Percentiles rank a stretch among this genome's conserved stretches.
phyloP scores from a whole-genome alignment of 2,329 filamentous ascomycete genomes.

The Trematosphaeria pertusa region DNA sequence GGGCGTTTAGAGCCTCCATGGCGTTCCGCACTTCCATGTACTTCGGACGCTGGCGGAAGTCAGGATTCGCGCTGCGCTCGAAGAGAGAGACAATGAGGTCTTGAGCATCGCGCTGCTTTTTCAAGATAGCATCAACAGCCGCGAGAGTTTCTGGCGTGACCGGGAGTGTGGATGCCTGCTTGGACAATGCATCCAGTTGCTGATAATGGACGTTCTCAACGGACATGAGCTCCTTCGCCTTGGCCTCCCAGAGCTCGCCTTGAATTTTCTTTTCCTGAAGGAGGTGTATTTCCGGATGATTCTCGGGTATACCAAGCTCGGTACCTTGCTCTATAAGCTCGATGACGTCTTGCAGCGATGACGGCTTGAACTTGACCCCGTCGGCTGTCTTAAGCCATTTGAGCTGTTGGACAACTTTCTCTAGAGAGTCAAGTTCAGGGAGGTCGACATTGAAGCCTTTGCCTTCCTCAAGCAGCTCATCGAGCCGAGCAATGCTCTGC shows the following conservation, averaged over 20 bases:
- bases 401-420: slow-evolving; percentile 80
- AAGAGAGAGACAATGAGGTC: slow-evolving; percentile 84
- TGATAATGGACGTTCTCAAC: slow-evolving; percentile 92
- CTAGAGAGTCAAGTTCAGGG: slow-evolving; percentile 83
- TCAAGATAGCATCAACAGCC: slow-evolving; percentile 87
- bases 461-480: slow-evolving; percentile 89
- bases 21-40: slow-evolving; percentile 92
- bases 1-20: slow-evolving; percentile 82
- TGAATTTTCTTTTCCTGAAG: slow-evolving; percentile 77
- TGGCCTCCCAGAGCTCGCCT: slow-evolving; percentile 89
- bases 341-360: slow-evolving; percentile 79
- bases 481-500: slow-evolving; percentile 73
- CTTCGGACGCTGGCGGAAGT: slow-evolving; percentile 80
- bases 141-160: slow-evolving; percentile 82
- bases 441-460: slow-evolving; percentile 90
- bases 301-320: slow-evolving; percentile 77
- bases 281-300: slow-evolving; percentile 79
- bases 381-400: slow-evolving; percentile 86
- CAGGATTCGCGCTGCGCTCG: slow-evolving; percentile 75
- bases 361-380: slow-evolving; percentile 64
- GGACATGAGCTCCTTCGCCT: slow-evolving; percentile 90
- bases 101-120: slow-evolving; percentile 94
- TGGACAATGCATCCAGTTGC: slow-evolving; percentile 88
- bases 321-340: slow-evolving; percentile 79
- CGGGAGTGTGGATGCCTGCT: slow-evolving; percentile 79